Percentiles rank a stretch among this genome's conserved stretches.
Evolutionary conservation across 345 rosid genomes (phyloP).

Genomic region (Odontarrhena argentea): DNA sequence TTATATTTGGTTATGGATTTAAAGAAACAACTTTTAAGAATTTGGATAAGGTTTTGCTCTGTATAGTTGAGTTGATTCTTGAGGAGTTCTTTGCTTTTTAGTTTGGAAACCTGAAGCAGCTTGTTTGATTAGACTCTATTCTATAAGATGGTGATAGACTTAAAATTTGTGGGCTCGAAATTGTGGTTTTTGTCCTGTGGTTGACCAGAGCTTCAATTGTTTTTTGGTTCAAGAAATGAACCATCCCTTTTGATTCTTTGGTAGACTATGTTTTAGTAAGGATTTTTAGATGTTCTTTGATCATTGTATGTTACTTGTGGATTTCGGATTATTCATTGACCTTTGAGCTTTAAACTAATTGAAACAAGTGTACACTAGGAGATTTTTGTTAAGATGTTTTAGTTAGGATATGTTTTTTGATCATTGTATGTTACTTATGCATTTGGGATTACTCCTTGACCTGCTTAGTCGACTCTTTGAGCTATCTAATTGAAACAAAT

Average conservation of each 20-base stretch:
- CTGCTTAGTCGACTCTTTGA: not conserved
- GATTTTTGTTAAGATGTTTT: not conserved
- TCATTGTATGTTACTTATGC: not conserved
- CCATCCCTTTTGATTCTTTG: not conserved
- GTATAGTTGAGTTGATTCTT: constrained; percentile 8
- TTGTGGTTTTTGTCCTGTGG: not conserved
- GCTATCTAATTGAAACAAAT: not conserved
- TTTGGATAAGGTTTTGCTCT: constrained; percentile 25
- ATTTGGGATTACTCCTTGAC: not conserved
- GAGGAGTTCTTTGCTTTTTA: not conserved
- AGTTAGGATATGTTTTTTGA: not conserved
- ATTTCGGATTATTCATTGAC: not conserved
- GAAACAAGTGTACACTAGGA: constrained; percentile 4
- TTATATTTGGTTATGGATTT: not conserved
- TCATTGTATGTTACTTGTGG: not conserved
- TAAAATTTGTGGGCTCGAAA: not conserved
- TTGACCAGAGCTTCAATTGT: constrained; percentile 3
- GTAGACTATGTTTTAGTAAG: not conserved
- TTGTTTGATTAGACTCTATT: constrained; percentile 14
- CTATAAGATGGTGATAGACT: not conserved
- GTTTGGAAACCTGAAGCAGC: constrained; percentile 5
- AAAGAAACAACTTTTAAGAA: not conserved
- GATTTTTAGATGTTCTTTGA: not conserved
- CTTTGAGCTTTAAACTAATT: not conserved
- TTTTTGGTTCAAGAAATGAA: not conserved